These are phyloP conservation scores for Ambrosiella xylebori DNA, from an alignment of 2,329 filamentous ascomycete species.

Conservation along the genomic window DNA sequence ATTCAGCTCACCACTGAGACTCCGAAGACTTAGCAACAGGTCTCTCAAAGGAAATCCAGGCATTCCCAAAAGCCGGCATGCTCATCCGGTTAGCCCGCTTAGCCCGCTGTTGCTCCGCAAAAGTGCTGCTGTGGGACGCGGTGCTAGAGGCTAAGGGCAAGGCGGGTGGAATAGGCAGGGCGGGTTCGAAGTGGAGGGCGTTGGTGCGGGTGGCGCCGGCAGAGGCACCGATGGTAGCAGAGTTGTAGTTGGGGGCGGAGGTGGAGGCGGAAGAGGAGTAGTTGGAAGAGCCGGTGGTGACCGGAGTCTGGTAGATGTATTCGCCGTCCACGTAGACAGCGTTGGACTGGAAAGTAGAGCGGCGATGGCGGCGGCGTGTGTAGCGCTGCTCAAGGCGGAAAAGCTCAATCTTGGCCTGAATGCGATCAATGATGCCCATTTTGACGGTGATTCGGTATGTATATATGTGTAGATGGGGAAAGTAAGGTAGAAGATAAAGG, in stretches of 20 bases:
- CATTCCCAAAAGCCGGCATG: conserved; percentile 10
- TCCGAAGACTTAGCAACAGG: neutral
- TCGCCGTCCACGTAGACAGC: conserved; percentile 90
- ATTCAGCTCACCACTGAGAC: neutral
- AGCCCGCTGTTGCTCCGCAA: neutral
- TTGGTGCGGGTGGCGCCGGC: neutral
- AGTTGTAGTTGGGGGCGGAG: neutral
- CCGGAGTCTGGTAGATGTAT: conserved; percentile 63
- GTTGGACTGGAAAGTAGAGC: conserved; percentile 75
- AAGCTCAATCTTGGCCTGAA: conserved; percentile 62
- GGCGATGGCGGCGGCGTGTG: conserved; percentile 69
- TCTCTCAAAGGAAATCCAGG: neutral
- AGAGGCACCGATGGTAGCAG: neutral
- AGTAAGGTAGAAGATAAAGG: neutral
- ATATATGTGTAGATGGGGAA: neutral
- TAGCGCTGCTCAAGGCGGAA: conserved; percentile 93
- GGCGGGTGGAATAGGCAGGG: neutral
- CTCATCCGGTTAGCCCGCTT: conserved; percentile 8
- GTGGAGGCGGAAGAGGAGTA: neutral
- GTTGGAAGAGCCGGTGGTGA: conserved; percentile 36
- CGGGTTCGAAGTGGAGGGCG: conserved; percentile 8
- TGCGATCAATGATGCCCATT: conserved; percentile 40
- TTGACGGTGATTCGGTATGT: conserved; percentile 14
- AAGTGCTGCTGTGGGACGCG: neutral
- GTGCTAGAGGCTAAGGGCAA: neutral